phyloP scores from a whole-genome alignment of 2,329 filamentous ascomycete genomes.

The Penicillium sclerotigenum region DNA sequence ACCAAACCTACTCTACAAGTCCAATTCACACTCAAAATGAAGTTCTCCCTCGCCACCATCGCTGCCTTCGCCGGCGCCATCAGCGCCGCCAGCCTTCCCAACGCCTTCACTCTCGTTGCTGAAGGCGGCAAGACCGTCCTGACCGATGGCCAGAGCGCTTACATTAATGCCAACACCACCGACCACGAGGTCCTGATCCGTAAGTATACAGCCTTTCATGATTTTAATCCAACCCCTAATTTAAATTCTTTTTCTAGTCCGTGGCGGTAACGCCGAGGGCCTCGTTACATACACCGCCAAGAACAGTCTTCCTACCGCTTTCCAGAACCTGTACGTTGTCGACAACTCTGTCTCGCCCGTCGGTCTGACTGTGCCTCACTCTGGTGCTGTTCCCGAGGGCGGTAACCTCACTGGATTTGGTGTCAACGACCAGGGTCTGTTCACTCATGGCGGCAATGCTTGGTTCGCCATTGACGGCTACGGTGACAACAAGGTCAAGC shows the following conservation, averaged over 20 bases:
- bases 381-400: slow-evolving; percentile 23
- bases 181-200: slow-evolving; percentile 27
- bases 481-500: slow-evolving; percentile 19
- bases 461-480: slow-evolving; percentile 29
- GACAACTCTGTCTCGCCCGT: slow-evolving; percentile 22
- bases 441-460: slow-evolving; percentile 25
- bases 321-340: slow-evolving; percentile 30
- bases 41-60: slow-evolving; percentile 27
- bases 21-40: slow-evolving; percentile 21
- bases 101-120: slow-evolving; percentile 28
- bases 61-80: slow-evolving; percentile 22
- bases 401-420: slow-evolving; percentile 26
- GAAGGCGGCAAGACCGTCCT: slow-evolving; percentile 26
- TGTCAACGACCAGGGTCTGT: slow-evolving; percentile 26
- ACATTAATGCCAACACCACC: slow-evolving; percentile 20
- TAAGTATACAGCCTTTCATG: slow-evolving; percentile 9
- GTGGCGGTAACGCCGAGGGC: slow-evolving; percentile 16
- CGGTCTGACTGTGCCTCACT: slow-evolving; percentile 29
- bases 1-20: background rate
- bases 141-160: slow-evolving; percentile 27
- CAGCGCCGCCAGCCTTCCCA: slow-evolving; percentile 22
- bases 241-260: slow-evolving; percentile 16
- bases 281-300: slow-evolving; percentile 26
- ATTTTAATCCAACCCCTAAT: background rate
- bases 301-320: slow-evolving; percentile 24